phyloP scores from a whole-genome alignment of 768 basidiomycete species.

The Leucocoprinus leucothites region DNA sequence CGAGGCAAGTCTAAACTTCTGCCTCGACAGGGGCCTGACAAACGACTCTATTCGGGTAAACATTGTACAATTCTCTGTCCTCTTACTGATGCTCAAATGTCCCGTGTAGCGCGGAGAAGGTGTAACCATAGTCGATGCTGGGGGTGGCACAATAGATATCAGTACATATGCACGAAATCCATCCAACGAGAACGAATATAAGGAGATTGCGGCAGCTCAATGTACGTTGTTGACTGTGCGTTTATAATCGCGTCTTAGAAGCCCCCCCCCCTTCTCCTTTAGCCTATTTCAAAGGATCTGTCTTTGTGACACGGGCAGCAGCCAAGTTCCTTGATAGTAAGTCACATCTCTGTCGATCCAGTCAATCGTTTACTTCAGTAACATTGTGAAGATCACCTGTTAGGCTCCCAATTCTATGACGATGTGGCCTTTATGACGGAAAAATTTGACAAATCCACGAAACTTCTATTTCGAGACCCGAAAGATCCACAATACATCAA shows the following conservation, averaged over 20 bases:
- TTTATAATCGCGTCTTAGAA: background rate
- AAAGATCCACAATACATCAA: constrained; percentile 19
- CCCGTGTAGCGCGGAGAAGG: constrained; percentile 36
- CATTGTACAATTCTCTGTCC: too few species aligned
- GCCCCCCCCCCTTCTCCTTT: background rate
- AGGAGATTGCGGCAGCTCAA: constrained; percentile 41
- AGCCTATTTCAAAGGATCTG: constrained; percentile 45
- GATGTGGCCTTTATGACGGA: constrained; percentile 17
- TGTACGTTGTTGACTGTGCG: constrained; percentile 28
- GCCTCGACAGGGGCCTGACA: constrained; percentile 20
- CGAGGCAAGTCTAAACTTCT: constrained; percentile 53
- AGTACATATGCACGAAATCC: constrained; percentile 43
- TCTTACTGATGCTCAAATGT: background rate
- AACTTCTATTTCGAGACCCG: constrained; percentile 18
- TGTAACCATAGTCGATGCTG: constrained; percentile 56
- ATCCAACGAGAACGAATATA: constrained; percentile 19
- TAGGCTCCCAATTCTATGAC: constrained; percentile 13
- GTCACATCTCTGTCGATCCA: background rate
- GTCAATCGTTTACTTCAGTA: background rate
- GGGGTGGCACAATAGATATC: constrained; percentile 59
- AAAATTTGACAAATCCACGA: constrained; percentile 22
- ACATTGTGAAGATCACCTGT: constrained; percentile 11
- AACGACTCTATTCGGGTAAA: constrained; percentile 12
- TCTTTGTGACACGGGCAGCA: constrained; percentile 41
- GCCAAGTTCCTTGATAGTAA: constrained; percentile 32